These are phyloP conservation scores for Russula abietina DNA, from an alignment of 768 basidiomycete species.

Conservation along the genomic window DNA sequence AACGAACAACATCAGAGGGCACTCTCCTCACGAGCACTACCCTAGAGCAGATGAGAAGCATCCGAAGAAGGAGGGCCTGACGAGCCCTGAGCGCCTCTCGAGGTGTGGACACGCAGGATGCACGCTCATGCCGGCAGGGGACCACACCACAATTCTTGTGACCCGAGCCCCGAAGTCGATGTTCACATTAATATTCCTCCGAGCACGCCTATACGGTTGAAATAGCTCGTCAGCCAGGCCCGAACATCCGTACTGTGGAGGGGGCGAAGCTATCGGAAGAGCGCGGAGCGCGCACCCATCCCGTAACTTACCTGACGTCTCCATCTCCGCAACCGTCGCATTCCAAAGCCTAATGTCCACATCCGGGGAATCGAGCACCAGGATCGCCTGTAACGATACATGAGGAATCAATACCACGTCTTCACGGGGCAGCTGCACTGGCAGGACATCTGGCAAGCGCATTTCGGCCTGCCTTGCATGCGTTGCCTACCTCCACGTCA, in stretches of 20 bases:
- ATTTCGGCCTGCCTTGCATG: slow-evolving; percentile 9
- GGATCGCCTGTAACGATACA: slow-evolving; percentile 23
- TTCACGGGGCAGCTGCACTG: slow-evolving; percentile 10
- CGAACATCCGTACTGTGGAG: neutral
- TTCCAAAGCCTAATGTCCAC: slow-evolving; percentile 22
- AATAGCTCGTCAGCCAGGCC: slow-evolving; percentile 1
- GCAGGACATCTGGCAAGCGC: slow-evolving; percentile 2
- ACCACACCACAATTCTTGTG: neutral
- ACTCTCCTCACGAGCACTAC: neutral
- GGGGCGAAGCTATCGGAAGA: neutral
- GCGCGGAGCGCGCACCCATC: neutral
- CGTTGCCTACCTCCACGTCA: neutral
- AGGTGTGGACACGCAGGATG: slow-evolving; percentile 2
- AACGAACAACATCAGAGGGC: neutral
- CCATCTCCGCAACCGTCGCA: slow-evolving; percentile 25
- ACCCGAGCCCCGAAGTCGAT: neutral
- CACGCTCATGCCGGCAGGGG: slow-evolving; percentile 7
- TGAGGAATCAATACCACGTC: slow-evolving; percentile 8
- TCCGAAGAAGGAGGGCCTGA: neutral
- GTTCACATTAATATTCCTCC: slow-evolving; percentile 5
- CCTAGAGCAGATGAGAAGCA: neutral
- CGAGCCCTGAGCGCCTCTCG: neutral
- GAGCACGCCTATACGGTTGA: slow-evolving; percentile 5
- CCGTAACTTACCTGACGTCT: slow-evolving; percentile 16
- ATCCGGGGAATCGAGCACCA: slow-evolving; percentile 23